Evolutionary conservation across 2,329 filamentous ascomycete genomes (phyloP).

Genomic region (Botryotinia globosa): DNA sequence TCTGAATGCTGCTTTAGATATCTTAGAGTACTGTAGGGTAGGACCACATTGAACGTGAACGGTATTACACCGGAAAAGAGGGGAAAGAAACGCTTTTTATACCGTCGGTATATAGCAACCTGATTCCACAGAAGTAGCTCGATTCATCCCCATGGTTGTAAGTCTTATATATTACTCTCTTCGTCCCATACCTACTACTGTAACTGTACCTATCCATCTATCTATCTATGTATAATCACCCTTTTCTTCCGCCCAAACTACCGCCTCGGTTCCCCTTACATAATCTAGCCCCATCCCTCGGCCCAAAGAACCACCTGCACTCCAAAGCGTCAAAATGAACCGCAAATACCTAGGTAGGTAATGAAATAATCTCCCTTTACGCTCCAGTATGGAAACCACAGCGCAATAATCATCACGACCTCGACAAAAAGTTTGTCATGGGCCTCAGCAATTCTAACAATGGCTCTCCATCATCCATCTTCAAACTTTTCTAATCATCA

Average conservation of each 20-base stretch:
- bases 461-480: slow-evolving; percentile 31
- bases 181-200: no score
- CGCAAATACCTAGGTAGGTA: no score
- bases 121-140: neutral
- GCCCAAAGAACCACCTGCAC: neutral
- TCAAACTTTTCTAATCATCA: slow-evolving; percentile 15
- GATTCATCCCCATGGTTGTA: neutral
- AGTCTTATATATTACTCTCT: no score
- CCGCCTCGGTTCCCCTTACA: slow-evolving; percentile 12
- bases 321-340: slow-evolving; percentile 2
- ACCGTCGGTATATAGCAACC: no score
- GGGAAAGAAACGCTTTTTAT: neutral
- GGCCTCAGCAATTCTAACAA: slow-evolving; percentile 26
- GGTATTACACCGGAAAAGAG: neutral
- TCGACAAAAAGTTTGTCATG: slow-evolving; percentile 27
- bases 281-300: slow-evolving; percentile 6
- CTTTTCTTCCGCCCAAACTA: neutral
- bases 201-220: no score
- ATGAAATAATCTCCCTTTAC: slow-evolving; percentile 5
- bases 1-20: neutral
- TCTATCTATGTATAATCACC: neutral
- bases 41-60: neutral
- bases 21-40: neutral
- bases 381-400: slow-evolving; percentile 34
- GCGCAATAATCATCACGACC: slow-evolving; percentile 37